Base-by-base conservation (phyloP, 2,329 filamentous ascomycete species). In the Colletotrichum siamense region DNA sequence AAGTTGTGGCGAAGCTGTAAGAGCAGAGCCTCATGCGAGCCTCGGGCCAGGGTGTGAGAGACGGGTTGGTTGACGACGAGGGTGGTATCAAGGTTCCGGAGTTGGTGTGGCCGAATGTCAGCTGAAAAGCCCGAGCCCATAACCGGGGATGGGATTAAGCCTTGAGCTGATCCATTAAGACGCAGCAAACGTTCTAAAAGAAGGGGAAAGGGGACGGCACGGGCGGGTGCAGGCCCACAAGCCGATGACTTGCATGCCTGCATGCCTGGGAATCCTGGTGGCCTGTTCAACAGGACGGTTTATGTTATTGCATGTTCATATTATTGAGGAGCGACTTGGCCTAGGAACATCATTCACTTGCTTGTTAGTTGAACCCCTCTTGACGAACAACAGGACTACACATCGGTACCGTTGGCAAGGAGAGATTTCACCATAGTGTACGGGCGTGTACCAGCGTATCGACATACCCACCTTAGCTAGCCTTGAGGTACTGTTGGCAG, bases 11-110 rank as follows among this genome's bases (percentile, higher is more conserved):
- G 13, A 49, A 57, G 39, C 26, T 32, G 66, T 61, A 26, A 57
- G 61, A 69, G 71, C 65, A 76, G 74, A 76, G 74, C 74, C 74
- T 76, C 74, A 69, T 68, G 74, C 59, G 34, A 52, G 59, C 65
- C 32, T 74, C 70, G 65, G 71, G 34, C 70, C 64, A 49, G 39
- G 57, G 69, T 36, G 63, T 13, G 36, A 34, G 15, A 57, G 24
- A 59, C 64, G 70, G 64, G 70, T 44, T 32, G 39, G 30, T 32
- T 15, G 44, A 28, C 22, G 36, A 61, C 63, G 64, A 52, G 57
- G 65, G 64, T 32, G 28, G 34, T 39, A 64, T 64, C 44, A 76
- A 61, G 28, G 70, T 76, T 66, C 71, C 74, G 74, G 71, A 76
- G 44, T 69, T 65, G 70, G 71, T 74, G 64, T 69, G 74, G 22